A percentile compares a stretch with the other conserved stretches of the same genome.
These are phyloP conservation scores for Arthrobotrys sinensis DNA, from an alignment of 2,329 filamentous ascomycete species.

Conservation along the genomic window DNA sequence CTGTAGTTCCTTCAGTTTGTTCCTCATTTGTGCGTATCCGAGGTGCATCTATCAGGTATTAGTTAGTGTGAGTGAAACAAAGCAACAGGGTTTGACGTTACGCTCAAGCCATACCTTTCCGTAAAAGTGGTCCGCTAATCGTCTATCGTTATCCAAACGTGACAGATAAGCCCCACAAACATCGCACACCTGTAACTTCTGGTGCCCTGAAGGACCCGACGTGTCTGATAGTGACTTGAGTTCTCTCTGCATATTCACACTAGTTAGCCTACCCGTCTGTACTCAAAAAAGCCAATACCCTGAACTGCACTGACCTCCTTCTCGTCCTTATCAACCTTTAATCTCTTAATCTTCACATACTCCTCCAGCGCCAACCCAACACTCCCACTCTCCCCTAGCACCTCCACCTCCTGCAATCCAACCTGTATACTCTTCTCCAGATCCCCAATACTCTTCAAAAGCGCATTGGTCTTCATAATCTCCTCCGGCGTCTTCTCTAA, in stretches of 20 bases:
- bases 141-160: conserved; percentile 91
- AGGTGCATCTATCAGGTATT: conserved; percentile 80
- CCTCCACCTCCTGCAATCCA: conserved; percentile 86
- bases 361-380: conserved; percentile 88
- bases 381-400: conserved; percentile 84
- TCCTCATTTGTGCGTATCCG: conserved; percentile 97
- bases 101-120: conserved; percentile 75
- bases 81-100: background rate
- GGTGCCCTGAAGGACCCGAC: conserved; percentile 90
- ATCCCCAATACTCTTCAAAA: conserved; percentile 89
- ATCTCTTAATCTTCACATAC: conserved; percentile 85
- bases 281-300: background rate
- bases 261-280: conserved; percentile 1
- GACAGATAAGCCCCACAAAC: conserved; percentile 96
- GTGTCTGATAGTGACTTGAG: conserved; percentile 93
- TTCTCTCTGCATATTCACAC: conserved; percentile 78
- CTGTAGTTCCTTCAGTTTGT: conserved; percentile 87
- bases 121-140: conserved; percentile 97
- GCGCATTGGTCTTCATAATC: conserved; percentile 91
- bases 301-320: conserved; percentile 60
- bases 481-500: conserved; percentile 98
- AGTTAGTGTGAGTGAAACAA: background rate
- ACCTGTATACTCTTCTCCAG: conserved; percentile 82
- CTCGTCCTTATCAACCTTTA: conserved; percentile 84
- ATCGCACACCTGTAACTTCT: conserved; percentile 98